phyloP scores from a whole-genome alignment of 169 alveolate genomes.

The Plasmodium chabaudi region DNA sequence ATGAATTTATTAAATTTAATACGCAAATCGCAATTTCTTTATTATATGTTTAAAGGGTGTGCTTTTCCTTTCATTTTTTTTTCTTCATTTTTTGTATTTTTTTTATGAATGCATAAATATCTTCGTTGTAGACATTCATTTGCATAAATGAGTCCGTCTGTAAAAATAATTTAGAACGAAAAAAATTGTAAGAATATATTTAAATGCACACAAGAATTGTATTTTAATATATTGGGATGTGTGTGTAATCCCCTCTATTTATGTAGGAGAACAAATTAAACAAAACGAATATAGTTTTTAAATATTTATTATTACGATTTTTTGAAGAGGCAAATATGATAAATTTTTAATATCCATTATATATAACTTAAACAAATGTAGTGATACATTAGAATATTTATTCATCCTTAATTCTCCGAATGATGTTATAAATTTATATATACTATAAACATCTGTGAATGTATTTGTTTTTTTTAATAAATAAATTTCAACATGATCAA shows the following conservation, averaged over 20 bases:
- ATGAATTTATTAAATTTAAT: too few relatives aligned
- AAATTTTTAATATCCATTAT: conserved; percentile 37
- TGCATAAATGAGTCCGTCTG: conserved; percentile 65
- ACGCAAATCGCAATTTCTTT: too few relatives aligned
- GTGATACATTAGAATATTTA: conserved; percentile 41
- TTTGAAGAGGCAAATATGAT: conserved; percentile 70
- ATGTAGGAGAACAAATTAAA: too few relatives aligned
- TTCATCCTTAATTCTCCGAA: conserved; percentile 44
- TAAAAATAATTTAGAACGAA: not conserved
- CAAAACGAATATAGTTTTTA: too few relatives aligned
- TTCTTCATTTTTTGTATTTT: conserved; percentile 63
- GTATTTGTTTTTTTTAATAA: conserved; percentile 20
- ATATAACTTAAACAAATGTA: conserved; percentile 41
- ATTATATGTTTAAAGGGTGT: too few relatives aligned
- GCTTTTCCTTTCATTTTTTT: not conserved
- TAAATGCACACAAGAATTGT: not conserved
- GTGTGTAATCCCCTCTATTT: too few relatives aligned
- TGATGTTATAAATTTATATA: conserved; percentile 53
- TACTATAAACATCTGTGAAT: conserved; percentile 60
- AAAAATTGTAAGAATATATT: not conserved
- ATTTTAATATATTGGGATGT: not conserved
- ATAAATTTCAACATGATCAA: conserved; percentile 47
- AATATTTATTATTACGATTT: conserved; percentile 19
- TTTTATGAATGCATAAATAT: conserved; percentile 70
- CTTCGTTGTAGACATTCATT: conserved; percentile 70